Percentiles rank a stretch among this genome's conserved stretches.
Evolutionary conservation across 2,329 filamentous ascomycete species (phyloP).

Genomic region (Boeremia lycopersici): DNA sequence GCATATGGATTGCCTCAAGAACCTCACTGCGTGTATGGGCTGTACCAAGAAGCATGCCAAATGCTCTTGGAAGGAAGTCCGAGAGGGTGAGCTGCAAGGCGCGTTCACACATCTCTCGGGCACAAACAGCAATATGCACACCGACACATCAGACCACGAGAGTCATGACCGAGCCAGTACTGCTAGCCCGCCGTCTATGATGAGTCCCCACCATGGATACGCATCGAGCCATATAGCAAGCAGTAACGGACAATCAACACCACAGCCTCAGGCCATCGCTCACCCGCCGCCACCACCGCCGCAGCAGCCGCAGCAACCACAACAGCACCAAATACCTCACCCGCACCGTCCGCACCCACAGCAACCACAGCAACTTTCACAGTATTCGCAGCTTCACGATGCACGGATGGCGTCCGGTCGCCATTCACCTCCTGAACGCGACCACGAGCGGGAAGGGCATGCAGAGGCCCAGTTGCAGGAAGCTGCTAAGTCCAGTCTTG

Average conservation of each 20-base stretch:
- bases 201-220: slow-evolving; percentile 31
- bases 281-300: neutral
- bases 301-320: slow-evolving; percentile 7
- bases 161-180: slow-evolving; percentile 38
- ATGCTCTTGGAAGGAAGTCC: slow-evolving; percentile 83
- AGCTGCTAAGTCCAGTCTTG: slow-evolving; percentile 42
- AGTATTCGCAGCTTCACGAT: slow-evolving; percentile 22
- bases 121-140: slow-evolving; percentile 36
- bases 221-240: slow-evolving; percentile 27
- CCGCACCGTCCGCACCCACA: slow-evolving; percentile 9
- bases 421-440: slow-evolving; percentile 32
- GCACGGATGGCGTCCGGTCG: slow-evolving; percentile 22
- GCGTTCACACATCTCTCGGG: slow-evolving; percentile 30
- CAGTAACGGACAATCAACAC: slow-evolving; percentile 27
- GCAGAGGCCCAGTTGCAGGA: slow-evolving; percentile 42
- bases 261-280: slow-evolving; percentile 20
- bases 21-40: slow-evolving; percentile 82
- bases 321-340: slow-evolving; percentile 4
- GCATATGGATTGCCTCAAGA: slow-evolving; percentile 82
- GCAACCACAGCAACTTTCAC: slow-evolving; percentile 5
- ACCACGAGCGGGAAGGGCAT: slow-evolving; percentile 28
- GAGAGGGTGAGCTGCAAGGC: slow-evolving; percentile 67
- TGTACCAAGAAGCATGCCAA: slow-evolving; percentile 92
- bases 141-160: slow-evolving; percentile 41
- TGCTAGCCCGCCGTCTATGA: slow-evolving; percentile 34